Base-by-base conservation (phyloP, 169 alveolate species). In the Plasmodium knowlesi region DNA sequence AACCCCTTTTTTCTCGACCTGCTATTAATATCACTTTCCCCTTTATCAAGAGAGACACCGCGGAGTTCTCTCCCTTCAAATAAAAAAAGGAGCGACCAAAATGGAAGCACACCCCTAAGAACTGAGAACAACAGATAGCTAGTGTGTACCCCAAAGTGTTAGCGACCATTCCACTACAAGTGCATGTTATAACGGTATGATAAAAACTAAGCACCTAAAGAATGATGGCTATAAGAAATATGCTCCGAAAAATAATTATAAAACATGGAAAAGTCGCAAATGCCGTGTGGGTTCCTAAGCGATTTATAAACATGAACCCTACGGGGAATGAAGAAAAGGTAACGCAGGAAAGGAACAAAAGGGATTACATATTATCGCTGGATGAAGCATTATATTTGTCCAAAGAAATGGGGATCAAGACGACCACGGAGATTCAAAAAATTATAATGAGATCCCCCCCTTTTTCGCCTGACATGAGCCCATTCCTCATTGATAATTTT, bases 361-460 rank as follows among this genome's bases (percentile, higher is more conserved):
- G 72, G 22, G 83, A 88, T 19, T 90, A 84, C 82, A 57, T 86
- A 37, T 70, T 76, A 53, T 83, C 94, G 5, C 72, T 89, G 19
- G 94, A 89, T 28, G 94, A 97, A 98, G 98, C 98, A 5, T 92
- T 97, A 71, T 97, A 97, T 93, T 90, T 96, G 82, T 96, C 98
- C 3, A 97, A 97, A 92, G 98, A 97, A 81, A 97, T 97, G 82
- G 98, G 98, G n/a, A 89, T 96, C 78, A 95, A 85, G 22, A 97
- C 98, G 1, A 96, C 95, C 12, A 89, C 95, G 14, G 98, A 97
- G 71, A 32, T 96, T 6, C 98, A 97, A 88, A 90, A 78, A 81
- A 92, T 97, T 19, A 91, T 97, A 16, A 92, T 97, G 84, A 89
- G 93, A 19, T 96, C 98, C 5, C 98, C 98, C 6, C 95, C 98